These are phyloP conservation scores for Vicia villosa DNA, from an alignment of 306 rosid species.

Conservation along the genomic window DNA sequence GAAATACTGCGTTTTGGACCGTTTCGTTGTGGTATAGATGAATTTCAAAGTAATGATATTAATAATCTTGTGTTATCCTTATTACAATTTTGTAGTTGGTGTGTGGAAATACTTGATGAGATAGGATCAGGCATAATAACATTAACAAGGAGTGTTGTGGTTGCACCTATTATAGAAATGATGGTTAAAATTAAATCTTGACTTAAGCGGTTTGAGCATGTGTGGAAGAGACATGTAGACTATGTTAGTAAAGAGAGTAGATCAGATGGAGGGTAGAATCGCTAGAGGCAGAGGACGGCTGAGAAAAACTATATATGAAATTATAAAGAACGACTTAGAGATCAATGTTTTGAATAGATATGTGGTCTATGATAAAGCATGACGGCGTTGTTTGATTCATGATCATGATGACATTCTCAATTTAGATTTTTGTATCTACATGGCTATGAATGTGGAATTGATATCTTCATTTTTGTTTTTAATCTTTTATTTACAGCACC, in stretches of 20 bases:
- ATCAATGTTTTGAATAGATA: neutral
- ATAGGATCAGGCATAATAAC: neutral
- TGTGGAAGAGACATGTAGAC: neutral
- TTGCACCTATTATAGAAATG: neutral
- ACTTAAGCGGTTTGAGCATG: neutral
- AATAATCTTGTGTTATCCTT: neutral
- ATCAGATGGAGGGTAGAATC: neutral
- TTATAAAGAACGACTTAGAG: neutral
- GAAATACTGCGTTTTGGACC: neutral
- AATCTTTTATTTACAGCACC: conserved; percentile 56
- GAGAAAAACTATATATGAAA: neutral
- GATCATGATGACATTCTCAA: neutral
- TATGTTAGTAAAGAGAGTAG: neutral
- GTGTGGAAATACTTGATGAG: neutral
- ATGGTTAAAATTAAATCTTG: neutral
- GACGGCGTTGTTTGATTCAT: neutral
- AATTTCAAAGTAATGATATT: neutral
- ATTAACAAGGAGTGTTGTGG: neutral
- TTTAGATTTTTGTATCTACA: neutral
- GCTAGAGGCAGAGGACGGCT: neutral
- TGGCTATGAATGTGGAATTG: conserved; percentile 29
- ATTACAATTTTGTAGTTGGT: neutral
- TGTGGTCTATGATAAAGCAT: neutral
- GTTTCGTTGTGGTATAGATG: neutral
- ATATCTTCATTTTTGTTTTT: neutral